Evolutionary conservation across 495 filamentous ascomycete genomes (phyloP).

Genomic region (Penicillium simplicissimum): DNA sequence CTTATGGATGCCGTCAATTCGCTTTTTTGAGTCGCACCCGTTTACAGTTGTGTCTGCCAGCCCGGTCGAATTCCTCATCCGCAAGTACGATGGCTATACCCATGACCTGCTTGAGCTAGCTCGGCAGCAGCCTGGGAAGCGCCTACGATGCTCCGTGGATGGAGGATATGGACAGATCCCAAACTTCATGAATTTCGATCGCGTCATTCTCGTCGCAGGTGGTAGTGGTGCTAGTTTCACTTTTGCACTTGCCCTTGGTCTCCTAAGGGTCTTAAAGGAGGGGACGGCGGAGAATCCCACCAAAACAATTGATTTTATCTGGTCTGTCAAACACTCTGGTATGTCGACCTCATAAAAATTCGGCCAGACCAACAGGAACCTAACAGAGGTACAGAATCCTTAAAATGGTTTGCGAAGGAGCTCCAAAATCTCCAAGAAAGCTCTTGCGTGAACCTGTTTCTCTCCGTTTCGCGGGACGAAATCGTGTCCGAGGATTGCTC

Average conservation of each 20-base stretch:
- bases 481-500: not conserved
- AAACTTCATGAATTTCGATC: slow-evolving; percentile 56
- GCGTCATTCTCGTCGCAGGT: slow-evolving; percentile 58
- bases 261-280: slow-evolving; percentile 16
- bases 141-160: slow-evolving; percentile 54
- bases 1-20: slow-evolving; percentile 59
- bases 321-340: slow-evolving; percentile 16
- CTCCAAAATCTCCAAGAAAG: slow-evolving; percentile 14
- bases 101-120: slow-evolving; percentile 53
- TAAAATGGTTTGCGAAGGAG: slow-evolving; percentile 21
- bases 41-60: slow-evolving; percentile 58
- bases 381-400: slow-evolving; percentile 8
- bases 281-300: not conserved
- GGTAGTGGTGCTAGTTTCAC: slow-evolving; percentile 61
- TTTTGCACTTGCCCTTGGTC: slow-evolving; percentile 24
- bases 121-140: slow-evolving; percentile 44
- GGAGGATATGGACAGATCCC: slow-evolving; percentile 60
- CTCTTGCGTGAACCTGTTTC: slow-evolving; percentile 10
- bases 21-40: slow-evolving; percentile 58
- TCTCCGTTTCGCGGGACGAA: slow-evolving; percentile 13
- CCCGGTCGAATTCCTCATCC: slow-evolving; percentile 55
- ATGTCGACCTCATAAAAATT: not conserved
- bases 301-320: slow-evolving; percentile 24
- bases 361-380: not conserved
- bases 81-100: slow-evolving; percentile 58